Percentiles rank a stretch among this genome's conserved stretches.
Evolutionary conservation across 148 eudicot genomes (phyloP).

Genomic region (Fagopyrum homotropicum): DNA sequence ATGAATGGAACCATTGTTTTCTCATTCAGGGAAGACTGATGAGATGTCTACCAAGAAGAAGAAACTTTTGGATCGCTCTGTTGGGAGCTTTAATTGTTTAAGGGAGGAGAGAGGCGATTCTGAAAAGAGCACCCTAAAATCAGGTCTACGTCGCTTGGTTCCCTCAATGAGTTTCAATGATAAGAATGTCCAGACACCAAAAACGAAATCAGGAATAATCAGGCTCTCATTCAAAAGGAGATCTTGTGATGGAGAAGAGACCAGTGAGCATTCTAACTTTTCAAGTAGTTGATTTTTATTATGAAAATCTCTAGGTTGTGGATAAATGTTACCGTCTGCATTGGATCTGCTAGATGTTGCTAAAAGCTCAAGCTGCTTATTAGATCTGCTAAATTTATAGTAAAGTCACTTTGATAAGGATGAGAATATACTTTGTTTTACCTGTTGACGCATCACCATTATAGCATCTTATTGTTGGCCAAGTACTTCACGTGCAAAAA

Average conservation of each 20-base stretch:
- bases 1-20: slow-evolving; percentile 16
- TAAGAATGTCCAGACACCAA: slow-evolving; percentile 35
- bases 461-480: neutral
- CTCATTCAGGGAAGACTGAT: slow-evolving; percentile 33
- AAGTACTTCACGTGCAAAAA: neutral
- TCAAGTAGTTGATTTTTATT: neutral
- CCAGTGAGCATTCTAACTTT: slow-evolving; percentile 33
- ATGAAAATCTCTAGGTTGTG: neutral
- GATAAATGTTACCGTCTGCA: neutral
- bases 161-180: slow-evolving; percentile 46
- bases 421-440: neutral
- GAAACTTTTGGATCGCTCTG: slow-evolving; percentile 35
- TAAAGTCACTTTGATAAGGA: neutral
- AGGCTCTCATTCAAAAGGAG: slow-evolving; percentile 64
- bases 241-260: slow-evolving; percentile 57
- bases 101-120: slow-evolving; percentile 30
- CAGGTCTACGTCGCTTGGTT: slow-evolving; percentile 42
- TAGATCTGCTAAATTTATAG: neutral
- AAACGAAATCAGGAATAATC: slow-evolving; percentile 48
- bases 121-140: slow-evolving; percentile 38
- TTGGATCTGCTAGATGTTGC: neutral
- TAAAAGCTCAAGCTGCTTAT: neutral
- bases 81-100: slow-evolving; percentile 39
- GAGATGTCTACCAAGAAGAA: slow-evolving; percentile 33
- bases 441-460: neutral